Base-by-base conservation (phyloP, 768 basidiomycete genomes). In the Hysterangium stoloniferum region DNA sequence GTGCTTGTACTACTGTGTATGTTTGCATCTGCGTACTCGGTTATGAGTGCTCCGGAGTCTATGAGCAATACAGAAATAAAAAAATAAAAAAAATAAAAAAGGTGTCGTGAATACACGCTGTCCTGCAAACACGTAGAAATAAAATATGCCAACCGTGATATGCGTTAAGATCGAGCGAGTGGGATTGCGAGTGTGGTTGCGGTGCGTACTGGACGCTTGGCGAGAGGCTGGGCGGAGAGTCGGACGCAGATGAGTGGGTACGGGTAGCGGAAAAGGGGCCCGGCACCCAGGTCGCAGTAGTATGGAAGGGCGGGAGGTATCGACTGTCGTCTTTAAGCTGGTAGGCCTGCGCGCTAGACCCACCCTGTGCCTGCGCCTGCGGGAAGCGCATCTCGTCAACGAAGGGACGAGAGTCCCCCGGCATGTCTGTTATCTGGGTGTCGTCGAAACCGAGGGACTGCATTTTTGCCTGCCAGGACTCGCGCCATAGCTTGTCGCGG, bases 401-500 rank as follows among this genome's bases (percentile, higher is more conserved):
- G 45, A 65, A 69, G 28, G 61, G 68, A 46, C 29, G 66, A 59
- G 61, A 71, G 65, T 57, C 71, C 28, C 22, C 13, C 0, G 74
- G 71, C 27, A 75, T 64, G 59, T 81, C 79, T 36, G 79, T 79
- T 19, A 69, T 59, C 20, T 77, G 77, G 50, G 71, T 66, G 52
- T 66, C 69, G 55, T 78, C 48, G n/a, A 50, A 33, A 72, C 54
- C 73, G 73, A 35, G 72, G 64, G 48, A 19, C 35, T 50, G 48
- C 67, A 82, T 84, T 63, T 75, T 76, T 33, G 79, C 68, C 55
- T 82, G 78, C 73, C 76, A 85, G n/a, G 84, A 68, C 12, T 77
- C 71, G 60, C 75, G 72, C 83, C 83, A 84, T 57, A 80, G 74
- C 59, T 77, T 82, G 68, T 89, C 87, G 37, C 84, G 80, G 59